Conservation (phyloP, 192 early-diverging fungal genomes). For the Entophlyctis luteolus region DNA sequence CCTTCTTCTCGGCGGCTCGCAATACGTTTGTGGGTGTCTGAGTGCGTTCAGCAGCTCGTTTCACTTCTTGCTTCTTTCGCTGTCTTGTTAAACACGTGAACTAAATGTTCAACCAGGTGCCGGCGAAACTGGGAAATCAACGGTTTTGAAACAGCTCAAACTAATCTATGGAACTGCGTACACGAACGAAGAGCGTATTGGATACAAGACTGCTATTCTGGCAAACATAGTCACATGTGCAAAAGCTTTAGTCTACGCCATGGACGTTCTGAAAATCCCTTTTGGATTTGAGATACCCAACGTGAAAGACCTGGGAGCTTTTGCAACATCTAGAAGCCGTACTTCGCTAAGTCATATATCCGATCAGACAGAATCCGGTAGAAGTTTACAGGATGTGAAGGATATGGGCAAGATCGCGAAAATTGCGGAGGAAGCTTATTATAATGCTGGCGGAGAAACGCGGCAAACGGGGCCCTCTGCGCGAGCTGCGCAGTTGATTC, state of each 20-base stretch:
- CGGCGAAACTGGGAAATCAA: constrained; percentile 50
- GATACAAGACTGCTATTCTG: constrained; percentile 29
- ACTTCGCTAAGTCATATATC: background rate
- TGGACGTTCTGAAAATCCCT: constrained; percentile 32
- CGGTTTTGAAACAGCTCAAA: constrained; percentile 44
- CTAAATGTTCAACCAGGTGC: constrained; percentile 23
- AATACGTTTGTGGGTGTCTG: too few species aligned
- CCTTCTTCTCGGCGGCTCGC: background rate
- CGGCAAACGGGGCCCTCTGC: background rate
- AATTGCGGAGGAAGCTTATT: constrained; percentile 16
- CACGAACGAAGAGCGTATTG: constrained; percentile 27
- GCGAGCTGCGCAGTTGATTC: background rate
- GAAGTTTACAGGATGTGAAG: background rate
- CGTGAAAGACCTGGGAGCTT: background rate
- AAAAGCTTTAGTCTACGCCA: constrained; percentile 32
- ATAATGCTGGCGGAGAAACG: background rate
- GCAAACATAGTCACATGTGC: constrained; percentile 30
- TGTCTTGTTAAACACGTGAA: background rate
- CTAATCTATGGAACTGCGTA: constrained; percentile 36
- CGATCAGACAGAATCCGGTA: background rate
- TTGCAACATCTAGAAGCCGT: background rate
- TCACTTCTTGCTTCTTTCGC: background rate
- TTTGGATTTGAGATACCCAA: constrained; percentile 12
- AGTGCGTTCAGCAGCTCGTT: background rate
- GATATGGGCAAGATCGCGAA: background rate